A percentile compares a stretch with the other conserved stretches of the same genome.
Conservation (phyloP, 192 early-diverging fungal species). For the Kappamyces sp. region DNA sequence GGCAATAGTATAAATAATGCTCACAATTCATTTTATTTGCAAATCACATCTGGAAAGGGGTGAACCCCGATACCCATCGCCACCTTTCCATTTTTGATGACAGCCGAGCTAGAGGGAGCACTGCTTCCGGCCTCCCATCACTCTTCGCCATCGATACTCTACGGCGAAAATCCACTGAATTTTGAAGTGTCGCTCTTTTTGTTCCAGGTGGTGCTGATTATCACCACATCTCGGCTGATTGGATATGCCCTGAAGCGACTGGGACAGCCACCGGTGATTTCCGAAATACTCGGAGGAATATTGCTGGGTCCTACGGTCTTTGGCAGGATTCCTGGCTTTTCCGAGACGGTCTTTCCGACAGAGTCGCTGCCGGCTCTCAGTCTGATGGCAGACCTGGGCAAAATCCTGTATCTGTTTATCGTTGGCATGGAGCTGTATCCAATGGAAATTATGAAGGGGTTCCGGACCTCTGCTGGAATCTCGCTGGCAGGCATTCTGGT, state of each 20-base stretch:
- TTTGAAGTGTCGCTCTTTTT: slow-evolving; percentile 72
- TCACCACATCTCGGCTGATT: slow-evolving; percentile 65
- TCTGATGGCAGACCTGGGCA: slow-evolving; percentile 69
- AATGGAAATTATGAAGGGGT: slow-evolving; percentile 45
- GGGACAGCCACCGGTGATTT: slow-evolving; percentile 81
- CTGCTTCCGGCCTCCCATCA: too few species aligned
- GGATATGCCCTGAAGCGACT: slow-evolving; percentile 54
- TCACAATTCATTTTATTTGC: too few species aligned
- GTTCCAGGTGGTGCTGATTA: slow-evolving; percentile 59
- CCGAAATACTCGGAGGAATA: slow-evolving; percentile 87
- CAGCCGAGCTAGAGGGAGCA: too few species aligned
- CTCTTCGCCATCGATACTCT: slow-evolving; percentile 3
- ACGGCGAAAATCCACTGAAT: slow-evolving; percentile 31
- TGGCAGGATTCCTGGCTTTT: slow-evolving; percentile 65
- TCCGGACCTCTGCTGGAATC: slow-evolving; percentile 50
- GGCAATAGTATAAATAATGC: too few species aligned
- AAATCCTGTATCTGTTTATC: slow-evolving; percentile 78
- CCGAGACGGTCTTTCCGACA: slow-evolving; percentile 64
- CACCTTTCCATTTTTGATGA: too few species aligned
- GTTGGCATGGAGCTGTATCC: slow-evolving; percentile 82
- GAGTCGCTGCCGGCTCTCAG: slow-evolving; percentile 62
- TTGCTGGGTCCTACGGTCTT: slow-evolving; percentile 82
- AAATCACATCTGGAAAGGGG: too few species aligned
- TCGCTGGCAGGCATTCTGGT: slow-evolving; percentile 63
- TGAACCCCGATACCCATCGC: too few species aligned